Evolutionary conservation across 306 rosid genomes (phyloP).

Genomic region (Cajanus cajan): DNA sequence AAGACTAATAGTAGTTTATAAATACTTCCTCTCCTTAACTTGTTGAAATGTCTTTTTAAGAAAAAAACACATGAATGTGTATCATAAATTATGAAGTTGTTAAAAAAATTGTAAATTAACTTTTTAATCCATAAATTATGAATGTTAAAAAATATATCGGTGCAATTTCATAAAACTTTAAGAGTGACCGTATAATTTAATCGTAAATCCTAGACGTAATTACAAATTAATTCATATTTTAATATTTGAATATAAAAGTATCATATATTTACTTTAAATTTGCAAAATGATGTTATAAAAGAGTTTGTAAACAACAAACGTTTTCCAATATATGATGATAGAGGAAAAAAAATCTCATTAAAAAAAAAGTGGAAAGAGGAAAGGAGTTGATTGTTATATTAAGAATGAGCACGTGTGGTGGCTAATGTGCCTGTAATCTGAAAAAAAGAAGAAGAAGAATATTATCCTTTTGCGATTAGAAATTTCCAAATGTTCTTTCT

Average conservation of each 20-base stretch:
- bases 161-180: no score
- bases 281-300: not conserved
- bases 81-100: not conserved
- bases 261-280: not conserved
- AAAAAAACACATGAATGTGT: not conserved
- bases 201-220: no score
- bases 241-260: not conserved
- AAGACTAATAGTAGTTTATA: no score
- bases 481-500: not conserved
- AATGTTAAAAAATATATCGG: no score
- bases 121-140: not conserved
- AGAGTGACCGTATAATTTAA: no score
- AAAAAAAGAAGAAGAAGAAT: no score
- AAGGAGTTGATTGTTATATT: not conserved
- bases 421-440: not conserved
- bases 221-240: not conserved
- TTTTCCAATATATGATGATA: no score
- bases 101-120: not conserved
- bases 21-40: no score
- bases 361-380: not conserved
- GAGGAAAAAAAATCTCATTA: not conserved
- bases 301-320: not conserved
- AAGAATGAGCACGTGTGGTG: slow-evolving; percentile 5
- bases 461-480: not conserved
- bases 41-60: no score